These are phyloP conservation scores for Trichoderma breve DNA, from an alignment of 2,329 filamentous ascomycete genomes.

Conservation along the genomic window DNA sequence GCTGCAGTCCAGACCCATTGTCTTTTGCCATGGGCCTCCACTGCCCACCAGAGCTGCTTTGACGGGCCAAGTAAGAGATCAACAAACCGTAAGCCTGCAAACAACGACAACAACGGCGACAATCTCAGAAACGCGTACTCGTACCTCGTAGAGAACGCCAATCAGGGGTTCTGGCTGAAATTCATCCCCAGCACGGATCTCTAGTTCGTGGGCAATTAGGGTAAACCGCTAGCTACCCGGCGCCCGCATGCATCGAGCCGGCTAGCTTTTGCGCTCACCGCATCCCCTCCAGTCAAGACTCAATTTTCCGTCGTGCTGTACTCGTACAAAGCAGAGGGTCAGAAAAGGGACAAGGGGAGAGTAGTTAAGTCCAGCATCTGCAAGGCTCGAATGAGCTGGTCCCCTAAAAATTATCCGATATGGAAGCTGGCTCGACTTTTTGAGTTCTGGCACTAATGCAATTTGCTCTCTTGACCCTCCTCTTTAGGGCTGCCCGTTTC, in stretches of 20 bases:
- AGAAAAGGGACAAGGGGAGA: not conserved
- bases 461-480: not conserved
- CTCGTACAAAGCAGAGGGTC: not conserved
- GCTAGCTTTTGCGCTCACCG: constrained; percentile 17
- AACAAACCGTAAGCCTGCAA: not conserved
- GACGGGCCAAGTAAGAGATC: not conserved
- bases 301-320: constrained; percentile 13
- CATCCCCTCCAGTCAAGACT: constrained; percentile 1
- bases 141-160: not conserved
- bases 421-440: not conserved
- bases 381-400: not conserved
- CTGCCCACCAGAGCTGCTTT: not conserved
- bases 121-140: not conserved
- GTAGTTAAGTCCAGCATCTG: not conserved
- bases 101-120: not conserved
- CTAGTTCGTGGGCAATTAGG: constrained; percentile 5
- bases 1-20: not conserved
- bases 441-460: not conserved
- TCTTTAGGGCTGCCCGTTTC: not conserved
- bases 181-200: not conserved
- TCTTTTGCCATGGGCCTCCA: not conserved
- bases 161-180: not conserved
- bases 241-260: constrained; percentile 14
- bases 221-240: not conserved
- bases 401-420: not conserved